Percentiles rank a stretch among this genome's conserved stretches.
These are phyloP conservation scores for peach (Prunus persica) DNA, from an alignment of 306 rosid species.

Conservation along the genomic window DNA sequence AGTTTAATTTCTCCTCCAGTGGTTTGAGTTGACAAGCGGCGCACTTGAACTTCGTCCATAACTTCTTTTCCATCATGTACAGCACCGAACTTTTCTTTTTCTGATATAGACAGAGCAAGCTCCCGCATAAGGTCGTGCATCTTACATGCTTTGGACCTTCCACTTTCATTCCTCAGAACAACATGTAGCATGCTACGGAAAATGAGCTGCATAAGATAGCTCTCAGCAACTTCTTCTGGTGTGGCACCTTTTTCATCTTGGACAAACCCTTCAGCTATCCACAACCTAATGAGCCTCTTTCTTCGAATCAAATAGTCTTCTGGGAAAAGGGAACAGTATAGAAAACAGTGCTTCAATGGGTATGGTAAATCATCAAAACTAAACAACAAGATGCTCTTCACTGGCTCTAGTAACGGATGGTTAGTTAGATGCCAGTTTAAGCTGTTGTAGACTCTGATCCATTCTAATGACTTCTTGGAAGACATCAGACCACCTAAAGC, in stretches of 20 bases:
- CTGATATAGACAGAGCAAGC: slow-evolving; percentile 9
- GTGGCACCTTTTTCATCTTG: not conserved
- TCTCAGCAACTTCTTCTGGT: slow-evolving; percentile 16
- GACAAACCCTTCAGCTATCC: slow-evolving; percentile 25
- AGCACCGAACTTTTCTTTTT: slow-evolving; percentile 9
- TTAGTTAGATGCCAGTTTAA: slow-evolving; percentile 14
- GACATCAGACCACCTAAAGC: slow-evolving; percentile 25
- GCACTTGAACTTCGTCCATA: not conserved
- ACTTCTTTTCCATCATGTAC: not conserved
- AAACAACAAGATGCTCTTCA: slow-evolving; percentile 18
- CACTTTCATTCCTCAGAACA: not conserved
- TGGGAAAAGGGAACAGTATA: slow-evolving; percentile 18
- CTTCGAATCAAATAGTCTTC: slow-evolving; percentile 16
- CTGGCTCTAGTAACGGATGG: not conserved
- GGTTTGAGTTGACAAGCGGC: slow-evolving; percentile 10
- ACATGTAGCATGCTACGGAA: slow-evolving; percentile 21
- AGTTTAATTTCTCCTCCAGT: not conserved
- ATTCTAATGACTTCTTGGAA: slow-evolving; percentile 13
- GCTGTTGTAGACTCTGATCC: slow-evolving; percentile 16
- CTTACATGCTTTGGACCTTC: slow-evolving; percentile 2
- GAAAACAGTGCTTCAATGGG: slow-evolving; percentile 18
- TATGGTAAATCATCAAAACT: slow-evolving; percentile 29
- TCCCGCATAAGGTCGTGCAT: slow-evolving; percentile 30
- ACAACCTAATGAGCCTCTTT: slow-evolving; percentile 4
- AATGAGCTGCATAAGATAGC: slow-evolving; percentile 21